phyloP scores from a whole-genome alignment of 257 asterid species.

The Euphrasia confusa region DNA sequence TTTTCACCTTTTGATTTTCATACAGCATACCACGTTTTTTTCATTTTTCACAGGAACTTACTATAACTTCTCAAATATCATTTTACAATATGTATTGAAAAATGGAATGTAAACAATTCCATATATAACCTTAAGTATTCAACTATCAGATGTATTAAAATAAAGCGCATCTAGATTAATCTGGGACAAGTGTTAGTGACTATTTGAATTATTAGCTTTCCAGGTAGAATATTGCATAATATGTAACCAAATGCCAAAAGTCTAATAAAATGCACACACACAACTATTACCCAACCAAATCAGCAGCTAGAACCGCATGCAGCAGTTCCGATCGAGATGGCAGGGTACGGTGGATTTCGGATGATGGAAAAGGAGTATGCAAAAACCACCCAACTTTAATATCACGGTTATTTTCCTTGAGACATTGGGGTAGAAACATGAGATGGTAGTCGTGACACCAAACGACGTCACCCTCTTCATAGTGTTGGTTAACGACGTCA shows the following conservation, averaged over 20 bases:
- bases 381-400: conserved; percentile 89
- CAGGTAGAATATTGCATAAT: background rate
- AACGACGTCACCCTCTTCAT: conserved; percentile 70
- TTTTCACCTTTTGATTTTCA: too few species aligned
- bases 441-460: conserved; percentile 92
- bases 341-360: conserved; percentile 76
- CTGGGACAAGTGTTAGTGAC: too few species aligned
- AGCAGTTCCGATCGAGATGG: conserved; percentile 76
- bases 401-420: conserved; percentile 51
- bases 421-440: conserved; percentile 71
- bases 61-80: too few species aligned
- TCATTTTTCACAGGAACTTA: too few species aligned
- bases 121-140: too few species aligned
- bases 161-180: conserved; percentile 2
- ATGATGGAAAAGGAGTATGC: conserved; percentile 82
- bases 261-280: conserved; percentile 1
- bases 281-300: conserved; percentile 62
- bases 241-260: background rate
- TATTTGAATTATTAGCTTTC: background rate
- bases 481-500: conserved; percentile 64
- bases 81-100: too few species aligned
- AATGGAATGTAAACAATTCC: too few species aligned
- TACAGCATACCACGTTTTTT: too few species aligned
- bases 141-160: conserved; percentile 1
- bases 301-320: conserved; percentile 70